Evolutionary conservation across 495 filamentous ascomycete genomes (phyloP).

Genomic region (Penicillium robsamsonii): DNA sequence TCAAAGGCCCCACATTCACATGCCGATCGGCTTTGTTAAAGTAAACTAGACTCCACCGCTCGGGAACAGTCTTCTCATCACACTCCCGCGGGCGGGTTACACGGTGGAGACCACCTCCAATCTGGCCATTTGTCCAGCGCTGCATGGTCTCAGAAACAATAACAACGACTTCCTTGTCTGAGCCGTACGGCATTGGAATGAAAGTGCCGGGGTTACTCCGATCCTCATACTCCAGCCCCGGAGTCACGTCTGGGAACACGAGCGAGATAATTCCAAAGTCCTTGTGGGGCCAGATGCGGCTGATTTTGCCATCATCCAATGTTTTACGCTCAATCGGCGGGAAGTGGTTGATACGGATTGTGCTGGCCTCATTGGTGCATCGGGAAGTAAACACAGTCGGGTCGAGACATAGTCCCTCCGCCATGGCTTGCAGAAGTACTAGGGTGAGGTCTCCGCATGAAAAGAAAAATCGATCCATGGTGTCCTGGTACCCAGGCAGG

Average conservation of each 20-base stretch:
- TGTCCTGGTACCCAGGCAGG: conserved; percentile 8
- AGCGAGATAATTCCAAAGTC: conserved; percentile 42
- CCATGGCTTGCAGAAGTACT: conserved; percentile 4
- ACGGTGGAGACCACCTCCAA: conserved; percentile 46
- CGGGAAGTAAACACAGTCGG: conserved; percentile 4
- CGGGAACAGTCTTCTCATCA: conserved; percentile 5
- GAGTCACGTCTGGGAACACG: conserved; percentile 34
- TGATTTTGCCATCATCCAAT: conserved; percentile 16
- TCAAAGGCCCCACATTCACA: conserved; percentile 10
- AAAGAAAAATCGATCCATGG: conserved; percentile 11
- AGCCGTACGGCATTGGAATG: conserved; percentile 9
- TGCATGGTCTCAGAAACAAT: conserved; percentile 29
- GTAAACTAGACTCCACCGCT: conserved; percentile 6
- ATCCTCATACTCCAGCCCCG: conserved; percentile 39
- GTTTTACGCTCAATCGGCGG: not conserved
- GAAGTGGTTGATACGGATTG: conserved; percentile 17
- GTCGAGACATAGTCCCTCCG: not conserved
- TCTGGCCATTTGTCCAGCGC: conserved; percentile 30
- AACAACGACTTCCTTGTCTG: conserved; percentile 39
- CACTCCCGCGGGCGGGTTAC: conserved; percentile 22
- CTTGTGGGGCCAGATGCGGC: conserved; percentile 31
- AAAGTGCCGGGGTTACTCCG: conserved; percentile 10
- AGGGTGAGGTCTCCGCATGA: conserved; percentile 9
- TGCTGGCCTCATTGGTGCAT: conserved; percentile 2
- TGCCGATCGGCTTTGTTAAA: conserved; percentile 14